Evolutionary conservation across 352 stramenopile genomes (phyloP).

Genomic region (Thalassiosira pacifica): DNA sequence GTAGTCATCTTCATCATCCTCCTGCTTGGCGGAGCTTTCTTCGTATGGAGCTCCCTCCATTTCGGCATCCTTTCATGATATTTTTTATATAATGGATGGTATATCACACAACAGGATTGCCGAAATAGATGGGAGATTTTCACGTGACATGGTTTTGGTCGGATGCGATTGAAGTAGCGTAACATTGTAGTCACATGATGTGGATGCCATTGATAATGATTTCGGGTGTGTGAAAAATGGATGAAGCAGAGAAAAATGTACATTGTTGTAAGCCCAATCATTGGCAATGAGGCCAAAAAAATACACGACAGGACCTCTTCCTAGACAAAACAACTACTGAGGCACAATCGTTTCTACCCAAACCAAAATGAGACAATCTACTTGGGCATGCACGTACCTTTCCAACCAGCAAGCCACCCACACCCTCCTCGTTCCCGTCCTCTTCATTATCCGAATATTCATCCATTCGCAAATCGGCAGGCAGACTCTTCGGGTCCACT

Average conservation of each 20-base stretch:
- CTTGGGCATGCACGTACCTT: no score
- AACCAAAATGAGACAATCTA: no score
- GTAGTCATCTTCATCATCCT: conserved; percentile 46
- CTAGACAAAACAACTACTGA: no score
- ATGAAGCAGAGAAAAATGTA: no score
- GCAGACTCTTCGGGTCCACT: conserved; percentile 73
- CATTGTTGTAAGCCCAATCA: no score
- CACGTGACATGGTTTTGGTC: not conserved
- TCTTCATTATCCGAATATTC: conserved; percentile 87
- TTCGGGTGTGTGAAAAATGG: no score
- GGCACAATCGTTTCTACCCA: no score
- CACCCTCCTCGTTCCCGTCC: conserved; percentile 64
- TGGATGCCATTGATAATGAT: no score
- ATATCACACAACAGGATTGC: conserved; percentile 70
- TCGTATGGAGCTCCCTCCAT: conserved; percentile 35
- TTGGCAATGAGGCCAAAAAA: no score
- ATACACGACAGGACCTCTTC: no score
- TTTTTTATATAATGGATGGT: conserved; percentile 41
- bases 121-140: conserved; percentile 49
- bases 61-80: conserved; percentile 75
- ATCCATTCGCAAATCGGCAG: conserved; percentile 86
- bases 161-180: no score
- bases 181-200: no score
- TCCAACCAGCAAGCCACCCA: conserved; percentile 82
- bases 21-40: conserved; percentile 13